Evolutionary conservation across 257 asterid species (phyloP).

Genomic region (Solanum microdontum): DNA sequence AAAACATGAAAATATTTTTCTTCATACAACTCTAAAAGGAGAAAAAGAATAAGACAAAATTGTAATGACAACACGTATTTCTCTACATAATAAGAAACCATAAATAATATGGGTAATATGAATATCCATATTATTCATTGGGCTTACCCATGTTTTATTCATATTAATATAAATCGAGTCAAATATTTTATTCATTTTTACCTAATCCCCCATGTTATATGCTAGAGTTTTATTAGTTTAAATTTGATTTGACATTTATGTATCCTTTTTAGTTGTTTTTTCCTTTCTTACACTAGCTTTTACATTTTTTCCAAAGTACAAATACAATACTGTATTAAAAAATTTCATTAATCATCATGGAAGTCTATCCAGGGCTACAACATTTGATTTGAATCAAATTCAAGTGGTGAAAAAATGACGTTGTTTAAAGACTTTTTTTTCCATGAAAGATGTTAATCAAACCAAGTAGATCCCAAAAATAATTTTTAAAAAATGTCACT

Average conservation of each 20-base stretch:
- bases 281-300: background rate
- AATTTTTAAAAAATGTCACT: background rate
- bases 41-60: too few species aligned
- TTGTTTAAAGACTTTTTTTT: background rate
- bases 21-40: too few species aligned
- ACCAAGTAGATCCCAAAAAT: background rate
- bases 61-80: background rate
- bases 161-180: too few species aligned
- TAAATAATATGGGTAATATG: too few species aligned
- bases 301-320: background rate
- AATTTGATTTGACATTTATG: background rate
- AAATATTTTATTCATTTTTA: too few species aligned
- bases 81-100: background rate
- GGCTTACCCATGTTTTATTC: background rate
- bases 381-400: background rate
- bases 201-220: background rate
- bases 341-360: background rate
- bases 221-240: background rate
- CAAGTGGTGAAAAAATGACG: background rate
- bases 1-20: background rate
- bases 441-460: background rate
- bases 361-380: too few species aligned
- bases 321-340: background rate
- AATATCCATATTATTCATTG: too few species aligned
- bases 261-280: background rate